A percentile compares a stretch with the other conserved stretches of the same genome.
Conservation (phyloP, 805 yeast species). For the Myxozyma vanderwaltii region DNA sequence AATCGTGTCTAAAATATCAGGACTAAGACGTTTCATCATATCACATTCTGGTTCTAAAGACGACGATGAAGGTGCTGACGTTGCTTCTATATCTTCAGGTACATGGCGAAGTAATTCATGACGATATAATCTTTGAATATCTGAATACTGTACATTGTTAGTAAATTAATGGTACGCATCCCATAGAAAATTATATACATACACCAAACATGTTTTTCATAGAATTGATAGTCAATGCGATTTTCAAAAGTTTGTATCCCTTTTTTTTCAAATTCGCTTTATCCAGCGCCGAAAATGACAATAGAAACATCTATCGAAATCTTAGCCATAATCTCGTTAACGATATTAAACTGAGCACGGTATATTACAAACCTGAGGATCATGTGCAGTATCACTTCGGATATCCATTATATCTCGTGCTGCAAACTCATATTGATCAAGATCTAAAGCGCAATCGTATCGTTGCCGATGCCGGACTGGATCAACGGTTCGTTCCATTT, state of each 20-base stretch:
- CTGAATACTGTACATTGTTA: neutral
- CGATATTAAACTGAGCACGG: neutral
- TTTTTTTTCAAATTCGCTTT: neutral
- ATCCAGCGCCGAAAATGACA: constrained; percentile 7
- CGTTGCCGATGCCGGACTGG: constrained; percentile 9
- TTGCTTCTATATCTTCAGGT: neutral
- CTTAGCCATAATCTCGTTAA: too few species aligned
- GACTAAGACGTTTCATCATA: neutral
- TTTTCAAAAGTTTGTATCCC: neutral
- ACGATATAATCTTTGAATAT: constrained; percentile 4
- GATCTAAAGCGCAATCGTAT: constrained; percentile 7
- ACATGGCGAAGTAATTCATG: neutral
- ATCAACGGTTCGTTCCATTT: neutral
- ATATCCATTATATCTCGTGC: constrained; percentile 8
- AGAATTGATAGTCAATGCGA: neutral
- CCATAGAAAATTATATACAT: neutral
- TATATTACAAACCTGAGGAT: constrained; percentile 4
- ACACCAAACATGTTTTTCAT: neutral
- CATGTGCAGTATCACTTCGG: neutral
- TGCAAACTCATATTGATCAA: constrained; percentile 4
- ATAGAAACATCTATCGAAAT: constrained; percentile 4
- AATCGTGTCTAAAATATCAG: constrained; percentile 3
- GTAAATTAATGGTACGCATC: neutral
- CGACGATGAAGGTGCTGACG: neutral
- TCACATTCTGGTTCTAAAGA: neutral